Base-by-base conservation (phyloP, 2,329 filamentous ascomycete genomes). In the Fusarium sp. region DNA sequence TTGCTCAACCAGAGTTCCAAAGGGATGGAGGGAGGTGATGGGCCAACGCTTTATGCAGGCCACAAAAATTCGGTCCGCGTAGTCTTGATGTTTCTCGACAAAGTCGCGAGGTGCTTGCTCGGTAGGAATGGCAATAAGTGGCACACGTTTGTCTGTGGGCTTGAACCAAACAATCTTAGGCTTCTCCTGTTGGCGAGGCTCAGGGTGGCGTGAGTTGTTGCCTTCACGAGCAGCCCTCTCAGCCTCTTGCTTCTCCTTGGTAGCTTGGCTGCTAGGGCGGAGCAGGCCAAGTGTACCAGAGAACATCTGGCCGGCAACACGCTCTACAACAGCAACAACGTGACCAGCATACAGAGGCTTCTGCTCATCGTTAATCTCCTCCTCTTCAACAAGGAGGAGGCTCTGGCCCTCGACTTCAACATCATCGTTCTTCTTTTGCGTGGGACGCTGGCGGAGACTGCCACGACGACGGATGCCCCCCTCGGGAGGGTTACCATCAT, bases 141-240 rank as follows among this genome's bases (percentile, higher is more conserved):
- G 96, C 50, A 99, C 96, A 79, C 96, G 94, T 89, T 99, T 98
- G 84, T 99, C 96, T 2, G 96, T 99, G 64, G 96, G 96, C 87
- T 99, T 99, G 86, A 99, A 99, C 96, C 96, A 99, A 44, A 99
- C 96, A 83, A 99, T 99, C 90, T 99, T 99, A 70, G 96, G 96
- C 84, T 98, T 98, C 72, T 99, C 96, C 80, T 97, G 94, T 58
- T 82, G 81, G 58, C 95, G 93, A 72, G 92, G 91, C 68, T 95
- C 93, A 73, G 96, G 91, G 57, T 91, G 89, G 69, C 92, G 91
- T 58, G 84, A 83, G 71, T 88, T 87, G 73, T 86, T 88, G 69
- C 95, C 95, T 80, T 98, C 95, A 75, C 95, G 91, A 75, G 95
- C 94, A 73, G 93, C 92, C 70, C 96, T 91, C 85, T 99, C 96